These are phyloP conservation scores for Omphalea diandra DNA, from an alignment of 441 rosid species.

Conservation along the genomic window DNA sequence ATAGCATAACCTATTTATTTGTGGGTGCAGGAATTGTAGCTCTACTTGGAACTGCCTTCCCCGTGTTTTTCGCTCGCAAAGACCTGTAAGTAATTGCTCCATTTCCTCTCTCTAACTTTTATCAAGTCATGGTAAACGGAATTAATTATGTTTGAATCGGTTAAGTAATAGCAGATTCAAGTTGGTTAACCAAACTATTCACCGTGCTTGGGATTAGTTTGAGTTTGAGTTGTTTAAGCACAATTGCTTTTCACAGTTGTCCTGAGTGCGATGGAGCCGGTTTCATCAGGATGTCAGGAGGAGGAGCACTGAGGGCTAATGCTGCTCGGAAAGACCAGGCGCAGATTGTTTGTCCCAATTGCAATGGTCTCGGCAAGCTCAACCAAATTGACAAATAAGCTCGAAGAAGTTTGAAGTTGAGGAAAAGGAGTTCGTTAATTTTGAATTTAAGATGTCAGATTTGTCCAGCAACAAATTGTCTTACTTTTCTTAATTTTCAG, in stretches of 20 bases:
- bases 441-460: no score
- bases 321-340: constrained; percentile 89
- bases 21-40: constrained; percentile 74
- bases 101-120: neutral
- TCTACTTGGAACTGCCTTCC: constrained; percentile 88
- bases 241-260: constrained; percentile 43
- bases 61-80: constrained; percentile 76
- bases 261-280: constrained; percentile 98
- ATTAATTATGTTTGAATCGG: no score
- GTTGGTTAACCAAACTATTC: no score
- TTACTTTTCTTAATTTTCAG: no score
- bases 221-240: neutral
- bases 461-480: no score
- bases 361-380: constrained; percentile 94
- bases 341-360: constrained; percentile 82
- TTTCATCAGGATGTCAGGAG: constrained; percentile 62
- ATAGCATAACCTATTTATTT: constrained; percentile 60
- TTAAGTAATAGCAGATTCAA: no score
- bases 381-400: constrained; percentile 78
- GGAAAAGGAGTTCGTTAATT: no score
- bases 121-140: no score
- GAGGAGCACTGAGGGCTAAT: constrained; percentile 63
- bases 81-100: constrained; percentile 49
- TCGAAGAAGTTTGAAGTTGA: no score
- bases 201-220: neutral